Evolutionary conservation across 768 basidiomycete species (phyloP).

Genomic region (Hemileccinum impolitum): DNA sequence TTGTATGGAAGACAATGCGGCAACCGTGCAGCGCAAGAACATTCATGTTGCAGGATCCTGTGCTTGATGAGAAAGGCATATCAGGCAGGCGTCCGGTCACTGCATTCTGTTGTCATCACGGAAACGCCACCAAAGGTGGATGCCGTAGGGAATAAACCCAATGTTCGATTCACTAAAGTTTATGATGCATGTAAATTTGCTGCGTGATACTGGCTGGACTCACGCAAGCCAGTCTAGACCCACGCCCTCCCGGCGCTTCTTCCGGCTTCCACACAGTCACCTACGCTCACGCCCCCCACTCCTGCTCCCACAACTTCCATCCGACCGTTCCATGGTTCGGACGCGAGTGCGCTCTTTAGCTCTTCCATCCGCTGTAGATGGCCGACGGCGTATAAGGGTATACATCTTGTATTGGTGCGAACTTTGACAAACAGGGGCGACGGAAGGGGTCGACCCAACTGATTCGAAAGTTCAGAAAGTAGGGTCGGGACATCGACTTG

Average conservation of each 20-base stretch:
- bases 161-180: slow-evolving; percentile 10
- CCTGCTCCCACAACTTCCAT: slow-evolving; percentile 80
- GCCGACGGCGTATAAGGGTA: slow-evolving; percentile 73
- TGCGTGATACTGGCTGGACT: slow-evolving; percentile 7
- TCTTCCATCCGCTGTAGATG: slow-evolving; percentile 69
- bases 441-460: slow-evolving; percentile 48
- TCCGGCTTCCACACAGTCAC: slow-evolving; percentile 80
- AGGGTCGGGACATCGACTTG: slow-evolving; percentile 24
- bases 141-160: slow-evolving; percentile 1
- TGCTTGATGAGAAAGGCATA: slow-evolving; percentile 10
- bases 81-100: not conserved
- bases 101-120: slow-evolving; percentile 2
- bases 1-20: slow-evolving; percentile 22
- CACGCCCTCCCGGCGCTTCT: slow-evolving; percentile 49
- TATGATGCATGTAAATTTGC: slow-evolving; percentile 12
- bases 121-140: slow-evolving; percentile 9
- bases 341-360: slow-evolving; percentile 42
- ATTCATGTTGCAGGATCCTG: slow-evolving; percentile 16
- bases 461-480: slow-evolving; percentile 37
- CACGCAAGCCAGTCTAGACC: slow-evolving; percentile 24
- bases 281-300: slow-evolving; percentile 81
- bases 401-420: slow-evolving; percentile 61
- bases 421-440: slow-evolving; percentile 52
- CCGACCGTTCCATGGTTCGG: slow-evolving; percentile 41
- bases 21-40: slow-evolving; percentile 16